Conservation (phyloP, 441 rosid genomes). For the Corymbia calophylla region DNA sequence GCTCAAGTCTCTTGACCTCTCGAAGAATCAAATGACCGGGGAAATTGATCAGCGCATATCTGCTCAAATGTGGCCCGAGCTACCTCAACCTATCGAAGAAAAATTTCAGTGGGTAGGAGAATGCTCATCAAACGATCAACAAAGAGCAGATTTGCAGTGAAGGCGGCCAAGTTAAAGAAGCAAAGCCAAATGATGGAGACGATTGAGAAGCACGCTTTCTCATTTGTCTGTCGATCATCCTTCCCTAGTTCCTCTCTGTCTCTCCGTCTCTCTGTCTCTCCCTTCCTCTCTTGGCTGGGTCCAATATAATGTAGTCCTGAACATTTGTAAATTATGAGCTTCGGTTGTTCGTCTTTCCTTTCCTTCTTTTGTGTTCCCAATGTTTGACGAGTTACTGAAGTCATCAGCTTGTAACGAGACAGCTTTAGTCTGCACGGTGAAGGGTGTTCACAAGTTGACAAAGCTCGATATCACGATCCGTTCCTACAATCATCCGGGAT, state of each 20-base stretch:
- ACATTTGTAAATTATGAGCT: neutral
- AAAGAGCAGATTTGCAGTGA: neutral
- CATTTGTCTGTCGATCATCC: neutral
- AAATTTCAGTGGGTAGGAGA: neutral
- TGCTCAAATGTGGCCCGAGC: neutral
- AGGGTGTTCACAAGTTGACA: neutral
- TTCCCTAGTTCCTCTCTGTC: too few relatives aligned
- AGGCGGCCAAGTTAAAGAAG: neutral
- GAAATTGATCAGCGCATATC: neutral
- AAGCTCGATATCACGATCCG: neutral
- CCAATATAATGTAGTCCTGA: neutral
- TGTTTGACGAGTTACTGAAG: neutral
- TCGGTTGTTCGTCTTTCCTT: neutral
- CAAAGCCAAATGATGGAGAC: neutral
- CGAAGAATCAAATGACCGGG: neutral
- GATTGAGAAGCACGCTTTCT: neutral
- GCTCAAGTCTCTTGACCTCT: neutral
- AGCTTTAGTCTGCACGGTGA: neutral
- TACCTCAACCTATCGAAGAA: neutral
- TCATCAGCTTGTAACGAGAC: neutral
- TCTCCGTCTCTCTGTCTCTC: too few relatives aligned
- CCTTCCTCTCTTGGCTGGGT: neutral
- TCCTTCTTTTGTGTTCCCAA: neutral
- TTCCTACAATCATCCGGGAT: neutral
- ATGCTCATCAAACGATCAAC: neutral